phyloP scores from a whole-genome alignment of 2,329 filamentous ascomycete genomes.

The Xylariaceae sp. region DNA sequence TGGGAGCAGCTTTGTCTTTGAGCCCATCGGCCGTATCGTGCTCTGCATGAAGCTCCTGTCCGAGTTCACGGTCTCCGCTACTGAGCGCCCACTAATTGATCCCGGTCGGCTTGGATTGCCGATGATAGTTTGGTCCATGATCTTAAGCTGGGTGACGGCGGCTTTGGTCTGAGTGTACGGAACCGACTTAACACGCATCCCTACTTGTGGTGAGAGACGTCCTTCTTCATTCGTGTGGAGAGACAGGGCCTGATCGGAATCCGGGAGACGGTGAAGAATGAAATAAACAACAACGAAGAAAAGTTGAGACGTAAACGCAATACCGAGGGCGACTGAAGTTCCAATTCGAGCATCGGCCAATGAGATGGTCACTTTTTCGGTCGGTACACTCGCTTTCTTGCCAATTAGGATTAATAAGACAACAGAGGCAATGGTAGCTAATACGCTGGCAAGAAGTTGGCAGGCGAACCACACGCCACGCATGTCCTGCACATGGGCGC shows the following conservation, averaged over 20 bases:
- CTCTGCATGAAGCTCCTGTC: slow-evolving; percentile 46
- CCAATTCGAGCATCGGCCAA: slow-evolving; percentile 40
- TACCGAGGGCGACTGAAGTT: slow-evolving; percentile 41
- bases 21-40: slow-evolving; percentile 52
- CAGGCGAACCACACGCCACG: slow-evolving; percentile 34
- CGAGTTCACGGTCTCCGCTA: slow-evolving; percentile 44
- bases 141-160: slow-evolving; percentile 30
- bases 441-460: slow-evolving; percentile 35
- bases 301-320: slow-evolving; percentile 46
- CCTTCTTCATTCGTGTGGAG: slow-evolving; percentile 33
- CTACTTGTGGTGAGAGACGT: slow-evolving; percentile 24
- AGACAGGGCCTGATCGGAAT: slow-evolving; percentile 25
- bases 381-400: slow-evolving; percentile 28
- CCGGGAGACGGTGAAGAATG: slow-evolving; percentile 34
- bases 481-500: slow-evolving; percentile 21
- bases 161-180: slow-evolving; percentile 45
- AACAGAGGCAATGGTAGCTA: slow-evolving; percentile 44
- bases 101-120: slow-evolving; percentile 41
- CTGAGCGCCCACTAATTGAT: slow-evolving; percentile 43
- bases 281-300: slow-evolving; percentile 46
- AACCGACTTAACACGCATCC: slow-evolving; percentile 47
- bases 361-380: slow-evolving; percentile 32
- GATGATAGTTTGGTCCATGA: slow-evolving; percentile 33
- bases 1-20: slow-evolving; percentile 52
- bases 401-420: slow-evolving; percentile 38